These are phyloP conservation scores for Lactifluus hygrophoroides DNA, from an alignment of 768 basidiomycete species.

Conservation along the genomic window DNA sequence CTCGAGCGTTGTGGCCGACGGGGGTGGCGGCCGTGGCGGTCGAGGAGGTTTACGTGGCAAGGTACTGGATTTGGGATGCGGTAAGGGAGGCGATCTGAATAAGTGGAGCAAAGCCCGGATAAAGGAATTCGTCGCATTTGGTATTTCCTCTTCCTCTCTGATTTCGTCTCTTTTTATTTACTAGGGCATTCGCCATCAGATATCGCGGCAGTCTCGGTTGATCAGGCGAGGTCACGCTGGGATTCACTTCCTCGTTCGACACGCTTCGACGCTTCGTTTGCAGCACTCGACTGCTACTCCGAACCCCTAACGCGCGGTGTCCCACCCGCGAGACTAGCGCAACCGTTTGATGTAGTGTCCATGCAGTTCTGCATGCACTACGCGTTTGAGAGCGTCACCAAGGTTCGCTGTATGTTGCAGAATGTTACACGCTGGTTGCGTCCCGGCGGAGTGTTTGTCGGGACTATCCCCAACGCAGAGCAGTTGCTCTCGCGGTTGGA, in stretches of 20 bases:
- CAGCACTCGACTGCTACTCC: conserved; percentile 81
- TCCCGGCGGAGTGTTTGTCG: conserved; percentile 85
- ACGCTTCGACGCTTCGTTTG: conserved; percentile 73
- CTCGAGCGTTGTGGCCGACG: conserved; percentile 13
- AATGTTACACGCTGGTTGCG: conserved; percentile 79
- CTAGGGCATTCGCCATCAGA: conserved; percentile 38
- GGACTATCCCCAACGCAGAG: conserved; percentile 91
- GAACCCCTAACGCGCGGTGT: conserved; percentile 65
- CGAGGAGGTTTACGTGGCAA: conserved; percentile 42
- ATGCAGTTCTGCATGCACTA: conserved; percentile 99
- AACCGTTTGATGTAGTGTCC: conserved; percentile 87
- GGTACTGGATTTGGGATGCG: conserved; percentile 94
- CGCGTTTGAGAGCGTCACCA: conserved; percentile 86
- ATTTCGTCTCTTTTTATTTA: not conserved
- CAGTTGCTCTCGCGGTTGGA: conserved; percentile 70
- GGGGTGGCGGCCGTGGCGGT: conserved; percentile 25
- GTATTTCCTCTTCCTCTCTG: conserved; percentile 35
- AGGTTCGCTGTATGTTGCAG: conserved; percentile 84
- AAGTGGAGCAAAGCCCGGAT: conserved; percentile 92
- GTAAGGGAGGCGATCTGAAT: conserved; percentile 95
- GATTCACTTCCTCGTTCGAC: conserved; percentile 42
- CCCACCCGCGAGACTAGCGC: conserved; percentile 45
- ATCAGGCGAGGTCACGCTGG: conserved; percentile 73
- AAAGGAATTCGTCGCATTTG: conserved; percentile 70
- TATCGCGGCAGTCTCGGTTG: conserved; percentile 80